Evolutionary conservation across 805 yeast genomes (phyloP), one percentile per base, ranked within the genome.

Genomic region (Clavispora santaluciae): DNA sequence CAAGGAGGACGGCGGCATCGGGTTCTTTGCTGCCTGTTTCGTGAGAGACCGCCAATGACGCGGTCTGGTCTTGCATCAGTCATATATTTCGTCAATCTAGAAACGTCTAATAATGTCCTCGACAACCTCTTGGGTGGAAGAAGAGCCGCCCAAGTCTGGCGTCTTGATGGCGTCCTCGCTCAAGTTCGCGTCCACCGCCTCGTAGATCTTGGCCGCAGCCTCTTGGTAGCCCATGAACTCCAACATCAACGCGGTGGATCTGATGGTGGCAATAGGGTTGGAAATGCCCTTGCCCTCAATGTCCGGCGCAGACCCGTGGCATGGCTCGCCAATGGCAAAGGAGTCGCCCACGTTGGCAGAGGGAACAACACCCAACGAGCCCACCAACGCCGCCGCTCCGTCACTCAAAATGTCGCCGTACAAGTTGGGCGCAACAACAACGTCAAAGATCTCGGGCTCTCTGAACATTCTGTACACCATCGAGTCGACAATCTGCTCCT

Each of bases 401-500:
- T 90, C 98, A 50, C 95, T 84, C 55, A 93, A 74, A 52, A 93
- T 89, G 66, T 93, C 99, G 64, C 99, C 99, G 66, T 93, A 93
- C 64, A 93, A 76, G 76, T 93, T 93, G 56, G 99, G 99, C 47
- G 98, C 99, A 40, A 93, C 99, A 28, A 93, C 93, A 49, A 93
- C 99, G 61, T 93, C 99, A 59, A 93, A 93, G 64, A 86, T 83
- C 60, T 88, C 89, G 39, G 99, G 99, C 68, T 93, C 97, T 68
- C 98, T 83, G 81, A 93, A 93, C 93, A 93, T 80, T 66, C 96
- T 79, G 80, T 93, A 93, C 43, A 93, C 99, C 99, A 93, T 93
- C 11, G 97, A 90, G 72, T 93, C 99, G 35, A 93, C 98, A 63
- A 93, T 91, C 73, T 93, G 99, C 72, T 93, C 98, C 63, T 86